These are phyloP conservation scores for Trametes sanguinea DNA, from an alignment of 768 basidiomycete genomes.

Conservation along the genomic window DNA sequence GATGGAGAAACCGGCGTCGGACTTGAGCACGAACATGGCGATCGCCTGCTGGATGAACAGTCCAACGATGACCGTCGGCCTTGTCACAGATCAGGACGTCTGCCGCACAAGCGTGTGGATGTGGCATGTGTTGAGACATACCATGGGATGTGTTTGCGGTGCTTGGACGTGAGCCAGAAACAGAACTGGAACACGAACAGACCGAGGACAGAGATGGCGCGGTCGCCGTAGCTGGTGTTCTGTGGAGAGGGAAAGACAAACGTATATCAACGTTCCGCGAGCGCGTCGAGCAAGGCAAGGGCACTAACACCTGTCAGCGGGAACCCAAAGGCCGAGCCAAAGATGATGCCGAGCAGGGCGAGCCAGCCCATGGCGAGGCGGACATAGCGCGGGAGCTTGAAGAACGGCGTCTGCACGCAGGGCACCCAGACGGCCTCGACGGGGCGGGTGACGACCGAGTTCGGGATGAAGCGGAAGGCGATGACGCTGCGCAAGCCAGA, in stretches of 20 bases:
- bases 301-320: conserved; percentile 51
- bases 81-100: conserved; percentile 29
- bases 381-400: conserved; percentile 49
- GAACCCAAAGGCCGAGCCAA: conserved; percentile 89
- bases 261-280: conserved; percentile 22
- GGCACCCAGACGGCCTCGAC: conserved; percentile 72
- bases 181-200: conserved; percentile 76
- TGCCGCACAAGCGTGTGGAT: background rate
- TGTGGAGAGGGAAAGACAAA: conserved; percentile 25
- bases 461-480: conserved; percentile 84
- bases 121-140: conserved; percentile 34
- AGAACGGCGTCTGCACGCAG: conserved; percentile 66
- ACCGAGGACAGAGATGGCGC: conserved; percentile 80
- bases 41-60: conserved; percentile 83
- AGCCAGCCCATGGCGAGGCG: conserved; percentile 75
- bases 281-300: conserved; percentile 2
- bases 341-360: conserved; percentile 71
- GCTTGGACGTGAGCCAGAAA: conserved; percentile 68
- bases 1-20: conserved; percentile 76
- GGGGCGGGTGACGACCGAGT: conserved; percentile 67
- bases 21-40: conserved; percentile 88
- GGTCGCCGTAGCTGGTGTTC: conserved; percentile 72
- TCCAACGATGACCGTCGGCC: conserved; percentile 88
- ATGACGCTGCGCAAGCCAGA: conserved; percentile 47
- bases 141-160: conserved; percentile 73